These are phyloP conservation scores for Claviceps pusilla DNA, from an alignment of 2,329 filamentous ascomycete genomes.

Conservation along the genomic window DNA sequence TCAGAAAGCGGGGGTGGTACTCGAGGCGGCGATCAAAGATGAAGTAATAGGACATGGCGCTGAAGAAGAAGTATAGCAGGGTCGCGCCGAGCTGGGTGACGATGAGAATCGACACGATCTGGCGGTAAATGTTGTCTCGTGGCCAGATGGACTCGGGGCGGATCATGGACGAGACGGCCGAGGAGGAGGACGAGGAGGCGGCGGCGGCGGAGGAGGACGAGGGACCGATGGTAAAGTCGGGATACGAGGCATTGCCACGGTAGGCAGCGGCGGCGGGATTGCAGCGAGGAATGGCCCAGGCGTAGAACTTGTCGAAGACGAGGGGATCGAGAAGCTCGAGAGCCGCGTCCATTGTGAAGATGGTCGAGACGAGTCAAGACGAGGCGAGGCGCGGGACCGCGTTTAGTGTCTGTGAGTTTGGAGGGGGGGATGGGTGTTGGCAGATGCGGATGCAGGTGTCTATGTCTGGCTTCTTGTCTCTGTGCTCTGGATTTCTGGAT, in stretches of 20 bases:
- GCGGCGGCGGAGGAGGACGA: too few species aligned
- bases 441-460: too few species aligned
- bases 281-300: slow-evolving; percentile 20
- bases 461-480: too few species aligned
- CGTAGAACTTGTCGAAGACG: slow-evolving; percentile 25
- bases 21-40: slow-evolving; percentile 35
- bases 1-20: slow-evolving; percentile 31
- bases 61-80: slow-evolving; percentile 48
- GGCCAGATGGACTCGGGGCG: slow-evolving; percentile 16
- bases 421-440: too few species aligned
- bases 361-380: too few species aligned
- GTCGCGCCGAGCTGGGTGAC: slow-evolving; percentile 25
- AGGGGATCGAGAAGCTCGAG: slow-evolving; percentile 27
- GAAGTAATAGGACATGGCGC: slow-evolving; percentile 57
- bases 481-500: too few species aligned
- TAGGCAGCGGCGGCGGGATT: not conserved
- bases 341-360: slow-evolving; percentile 20
- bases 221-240: not conserved
- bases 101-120: slow-evolving; percentile 22
- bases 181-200: too few species aligned
- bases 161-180: too few species aligned
- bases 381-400: too few species aligned
- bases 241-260: slow-evolving; percentile 4
- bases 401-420: too few species aligned
- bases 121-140: slow-evolving; percentile 27